Percentiles rank a stretch among this genome's conserved stretches.
Conservation (phyloP, 1,139 yeast genomes). For the Zygosaccharomyces sapae region DNA sequence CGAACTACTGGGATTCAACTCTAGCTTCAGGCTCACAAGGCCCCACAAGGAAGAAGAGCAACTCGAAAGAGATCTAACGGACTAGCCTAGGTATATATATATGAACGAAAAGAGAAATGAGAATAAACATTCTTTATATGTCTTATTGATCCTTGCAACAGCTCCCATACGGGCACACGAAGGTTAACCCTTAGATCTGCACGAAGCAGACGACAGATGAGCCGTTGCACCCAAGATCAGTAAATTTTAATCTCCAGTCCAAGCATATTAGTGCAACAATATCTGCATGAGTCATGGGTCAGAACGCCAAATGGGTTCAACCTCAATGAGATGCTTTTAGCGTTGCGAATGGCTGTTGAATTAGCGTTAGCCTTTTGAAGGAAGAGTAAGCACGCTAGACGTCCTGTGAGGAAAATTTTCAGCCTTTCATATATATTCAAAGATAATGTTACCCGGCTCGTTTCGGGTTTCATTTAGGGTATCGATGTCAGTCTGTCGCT, state of each 20-base stretch:
- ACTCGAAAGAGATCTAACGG: slow-evolving; percentile 5
- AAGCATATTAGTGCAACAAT: slow-evolving; percentile 44
- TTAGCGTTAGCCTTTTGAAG: slow-evolving; percentile 49
- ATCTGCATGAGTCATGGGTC: slow-evolving; percentile 75
- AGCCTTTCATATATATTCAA: slow-evolving; percentile 9
- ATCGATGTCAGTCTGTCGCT: slow-evolving; percentile 6
- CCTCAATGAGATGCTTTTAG: slow-evolving; percentile 69
- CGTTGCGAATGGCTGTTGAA: slow-evolving; percentile 63
- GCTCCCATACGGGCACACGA: slow-evolving; percentile 80
- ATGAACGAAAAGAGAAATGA: slow-evolving; percentile 1
- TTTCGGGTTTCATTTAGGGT: background rate
- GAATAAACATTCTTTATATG: slow-evolving; percentile 38
- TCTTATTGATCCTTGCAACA: slow-evolving; percentile 73
- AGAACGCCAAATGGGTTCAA: slow-evolving; percentile 67
- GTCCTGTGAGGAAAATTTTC: background rate
- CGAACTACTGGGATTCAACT: slow-evolving; percentile 82
- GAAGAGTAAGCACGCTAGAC: background rate
- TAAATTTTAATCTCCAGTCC: slow-evolving; percentile 63
- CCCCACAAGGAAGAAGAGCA: slow-evolving; percentile 11
- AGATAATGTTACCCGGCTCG: slow-evolving; percentile 9
- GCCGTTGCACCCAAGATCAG: slow-evolving; percentile 82
- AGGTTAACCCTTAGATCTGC: slow-evolving; percentile 65
- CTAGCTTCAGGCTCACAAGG: slow-evolving; percentile 53
- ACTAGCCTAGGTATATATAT: slow-evolving; percentile 1
- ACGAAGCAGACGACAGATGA: slow-evolving; percentile 48